Evolutionary conservation across 371 early-diverging fungal species (phyloP).

Genomic region (Saksenaea vasiformis): DNA sequence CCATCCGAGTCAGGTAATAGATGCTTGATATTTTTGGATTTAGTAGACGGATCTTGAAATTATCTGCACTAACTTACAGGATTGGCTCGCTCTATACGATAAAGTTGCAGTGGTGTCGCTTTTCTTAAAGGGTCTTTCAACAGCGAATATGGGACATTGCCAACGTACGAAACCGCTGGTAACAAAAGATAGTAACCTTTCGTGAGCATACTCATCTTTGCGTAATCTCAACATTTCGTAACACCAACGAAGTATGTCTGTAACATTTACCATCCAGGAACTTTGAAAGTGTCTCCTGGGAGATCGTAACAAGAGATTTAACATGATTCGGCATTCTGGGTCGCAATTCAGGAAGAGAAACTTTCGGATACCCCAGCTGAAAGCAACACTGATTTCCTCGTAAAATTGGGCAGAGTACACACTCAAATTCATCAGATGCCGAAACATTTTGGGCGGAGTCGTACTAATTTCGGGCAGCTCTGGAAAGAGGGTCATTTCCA

Average conservation of each 20-base stretch:
- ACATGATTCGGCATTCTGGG: constrained; percentile 28
- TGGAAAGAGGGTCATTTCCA: not conserved
- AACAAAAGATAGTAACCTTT: not conserved
- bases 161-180: constrained; percentile 35
- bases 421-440: not conserved
- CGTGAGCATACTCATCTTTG: not conserved
- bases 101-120: constrained; percentile 44
- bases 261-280: constrained; percentile 38
- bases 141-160: constrained; percentile 36
- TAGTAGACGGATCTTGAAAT: not conserved
- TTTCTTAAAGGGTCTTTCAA: constrained; percentile 28
- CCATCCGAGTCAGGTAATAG: constrained; percentile 38
- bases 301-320: constrained; percentile 36
- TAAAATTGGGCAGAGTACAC: not conserved
- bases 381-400: not conserved
- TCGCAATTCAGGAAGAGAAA: not conserved
- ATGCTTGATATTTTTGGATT: constrained; percentile 20
- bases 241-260: not conserved
- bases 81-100: constrained; percentile 40
- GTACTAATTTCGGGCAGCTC: not conserved
- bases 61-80: constrained; percentile 29
- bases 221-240: not conserved
- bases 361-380: not conserved
- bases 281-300: constrained; percentile 39
- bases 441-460: not conserved